Evolutionary conservation across 176 grass and related monocot genomes (phyloP).

Genomic region (Phyllostachys edulis): DNA sequence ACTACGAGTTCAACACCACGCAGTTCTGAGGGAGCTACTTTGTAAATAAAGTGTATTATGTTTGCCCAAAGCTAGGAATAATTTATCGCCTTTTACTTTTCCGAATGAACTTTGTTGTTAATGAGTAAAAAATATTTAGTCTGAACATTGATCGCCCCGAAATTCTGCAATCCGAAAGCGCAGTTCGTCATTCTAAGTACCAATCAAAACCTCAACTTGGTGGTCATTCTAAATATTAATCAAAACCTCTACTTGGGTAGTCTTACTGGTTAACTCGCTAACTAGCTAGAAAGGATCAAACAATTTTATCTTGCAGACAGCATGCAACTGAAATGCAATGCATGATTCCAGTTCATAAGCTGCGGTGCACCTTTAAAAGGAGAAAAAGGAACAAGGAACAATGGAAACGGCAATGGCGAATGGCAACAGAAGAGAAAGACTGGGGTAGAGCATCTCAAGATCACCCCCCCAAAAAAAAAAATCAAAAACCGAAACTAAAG

Average conservation of each 20-base stretch:
- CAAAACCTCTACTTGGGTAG: not conserved
- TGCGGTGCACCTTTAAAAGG: not conserved
- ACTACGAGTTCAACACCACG: not conserved
- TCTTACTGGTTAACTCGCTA: not conserved
- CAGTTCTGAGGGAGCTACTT: not conserved
- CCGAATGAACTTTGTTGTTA: not conserved
- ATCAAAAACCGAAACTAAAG: not conserved
- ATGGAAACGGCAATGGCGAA: slow-evolving; percentile 4
- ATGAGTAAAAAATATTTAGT: not conserved
- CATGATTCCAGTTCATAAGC: not conserved
- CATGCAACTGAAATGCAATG: slow-evolving; percentile 19
- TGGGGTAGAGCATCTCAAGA: not conserved
- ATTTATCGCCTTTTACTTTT: not conserved
- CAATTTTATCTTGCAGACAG: not conserved
- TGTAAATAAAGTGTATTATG: not conserved
- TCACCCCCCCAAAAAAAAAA: slow-evolving; percentile 26
- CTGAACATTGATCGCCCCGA: not conserved
- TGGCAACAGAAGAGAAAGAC: not conserved
- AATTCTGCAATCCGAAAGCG: not conserved
- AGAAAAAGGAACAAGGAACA: not conserved
- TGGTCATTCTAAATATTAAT: not conserved
- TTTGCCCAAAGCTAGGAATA: not conserved
- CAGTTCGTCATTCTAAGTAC: not conserved
- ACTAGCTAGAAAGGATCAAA: not conserved
- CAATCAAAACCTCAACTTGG: not conserved